A percentile compares a stretch with the other conserved stretches of the same genome.
These are phyloP conservation scores for Pseudozyma hubeiensis DNA, from an alignment of 1,284 basidiomycete genomes.

Conservation along the genomic window DNA sequence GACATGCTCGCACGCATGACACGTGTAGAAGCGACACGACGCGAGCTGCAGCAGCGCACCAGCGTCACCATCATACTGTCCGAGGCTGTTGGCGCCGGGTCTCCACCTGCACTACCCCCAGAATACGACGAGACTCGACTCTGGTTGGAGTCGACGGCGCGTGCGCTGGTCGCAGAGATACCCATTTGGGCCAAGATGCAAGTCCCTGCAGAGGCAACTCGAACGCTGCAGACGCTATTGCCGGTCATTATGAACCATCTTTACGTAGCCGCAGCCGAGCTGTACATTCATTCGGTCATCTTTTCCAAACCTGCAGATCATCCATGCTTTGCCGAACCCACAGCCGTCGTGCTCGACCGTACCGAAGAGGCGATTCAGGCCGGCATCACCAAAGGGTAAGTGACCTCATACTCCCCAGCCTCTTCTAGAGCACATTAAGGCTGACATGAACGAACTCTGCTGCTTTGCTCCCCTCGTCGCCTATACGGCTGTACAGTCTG, in stretches of 20 bases:
- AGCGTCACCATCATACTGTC: slow-evolving; percentile 43
- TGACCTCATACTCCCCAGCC: background rate
- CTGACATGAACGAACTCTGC: too few species aligned
- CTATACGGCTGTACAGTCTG: slow-evolving; percentile 6
- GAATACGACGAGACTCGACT: slow-evolving; percentile 47
- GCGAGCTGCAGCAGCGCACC: slow-evolving; percentile 37
- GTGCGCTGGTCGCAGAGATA: slow-evolving; percentile 40
- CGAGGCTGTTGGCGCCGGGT: slow-evolving; percentile 24
- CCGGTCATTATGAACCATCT: slow-evolving; percentile 46
- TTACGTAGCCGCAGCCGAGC: slow-evolving; percentile 43
- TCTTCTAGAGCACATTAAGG: background rate
- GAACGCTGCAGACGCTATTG: slow-evolving; percentile 30
- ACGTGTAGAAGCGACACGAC: slow-evolving; percentile 37
- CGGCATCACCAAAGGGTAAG: slow-evolving; percentile 42
- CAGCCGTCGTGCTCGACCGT: slow-evolving; percentile 34
- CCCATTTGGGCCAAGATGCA: slow-evolving; percentile 45
- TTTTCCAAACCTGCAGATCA: slow-evolving; percentile 46
- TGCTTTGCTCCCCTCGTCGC: too few species aligned
- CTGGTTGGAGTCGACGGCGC: slow-evolving; percentile 44
- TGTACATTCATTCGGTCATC: slow-evolving; percentile 49
- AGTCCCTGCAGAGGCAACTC: slow-evolving; percentile 30
- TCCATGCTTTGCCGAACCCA: slow-evolving; percentile 36
- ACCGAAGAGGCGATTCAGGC: slow-evolving; percentile 43
- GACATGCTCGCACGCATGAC: slow-evolving; percentile 49
- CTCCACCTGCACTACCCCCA: slow-evolving; percentile 31